Evolutionary conservation across 495 filamentous ascomycete species (phyloP).

Genomic region (Aspergillus ellipticus): DNA sequence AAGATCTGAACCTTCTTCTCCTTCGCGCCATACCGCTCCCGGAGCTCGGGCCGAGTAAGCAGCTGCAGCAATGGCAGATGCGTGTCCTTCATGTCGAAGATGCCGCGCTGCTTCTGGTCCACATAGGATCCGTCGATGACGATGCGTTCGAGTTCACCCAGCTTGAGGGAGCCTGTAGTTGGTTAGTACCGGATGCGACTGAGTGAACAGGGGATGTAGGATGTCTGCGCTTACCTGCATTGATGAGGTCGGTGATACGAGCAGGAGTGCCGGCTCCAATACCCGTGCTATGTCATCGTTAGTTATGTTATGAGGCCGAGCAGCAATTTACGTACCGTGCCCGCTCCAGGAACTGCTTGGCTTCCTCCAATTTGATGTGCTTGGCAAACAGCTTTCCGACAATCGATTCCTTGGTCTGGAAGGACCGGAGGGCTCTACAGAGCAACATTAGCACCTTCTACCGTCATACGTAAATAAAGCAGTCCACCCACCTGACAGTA

Average conservation of each 20-base stretch:
- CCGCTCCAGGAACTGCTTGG: conserved; percentile 68
- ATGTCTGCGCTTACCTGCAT: conserved; percentile 56
- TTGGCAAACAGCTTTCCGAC: conserved; percentile 96
- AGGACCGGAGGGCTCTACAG: conserved; percentile 64
- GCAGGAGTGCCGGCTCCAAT: conserved; percentile 88
- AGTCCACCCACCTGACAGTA: conserved; percentile 56
- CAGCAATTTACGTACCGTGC: conserved; percentile 50
- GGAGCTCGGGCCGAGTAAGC: conserved; percentile 63
- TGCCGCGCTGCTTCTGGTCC: conserved; percentile 85
- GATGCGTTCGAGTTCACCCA: conserved; percentile 68
- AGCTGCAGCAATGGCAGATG: conserved; percentile 69
- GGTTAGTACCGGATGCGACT: background rate
- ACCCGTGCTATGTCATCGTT: conserved; percentile 52
- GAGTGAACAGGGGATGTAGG: background rate
- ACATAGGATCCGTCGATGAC: conserved; percentile 87
- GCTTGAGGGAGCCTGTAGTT: conserved; percentile 59
- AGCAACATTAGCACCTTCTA: conserved; percentile 1
- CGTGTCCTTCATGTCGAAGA: conserved; percentile 91
- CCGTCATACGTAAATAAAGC: background rate
- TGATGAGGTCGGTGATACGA: conserved; percentile 74
- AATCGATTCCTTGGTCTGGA: conserved; percentile 68
- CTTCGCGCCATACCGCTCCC: conserved; percentile 56
- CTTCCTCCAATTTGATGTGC: conserved; percentile 91
- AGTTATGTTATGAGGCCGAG: conserved; percentile 11
- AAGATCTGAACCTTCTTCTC: conserved; percentile 37